Percentiles rank a stretch among this genome's conserved stretches.
phyloP scores from a whole-genome alignment of 192 early-diverging fungal genomes.

The Coemansia sp. region DNA sequence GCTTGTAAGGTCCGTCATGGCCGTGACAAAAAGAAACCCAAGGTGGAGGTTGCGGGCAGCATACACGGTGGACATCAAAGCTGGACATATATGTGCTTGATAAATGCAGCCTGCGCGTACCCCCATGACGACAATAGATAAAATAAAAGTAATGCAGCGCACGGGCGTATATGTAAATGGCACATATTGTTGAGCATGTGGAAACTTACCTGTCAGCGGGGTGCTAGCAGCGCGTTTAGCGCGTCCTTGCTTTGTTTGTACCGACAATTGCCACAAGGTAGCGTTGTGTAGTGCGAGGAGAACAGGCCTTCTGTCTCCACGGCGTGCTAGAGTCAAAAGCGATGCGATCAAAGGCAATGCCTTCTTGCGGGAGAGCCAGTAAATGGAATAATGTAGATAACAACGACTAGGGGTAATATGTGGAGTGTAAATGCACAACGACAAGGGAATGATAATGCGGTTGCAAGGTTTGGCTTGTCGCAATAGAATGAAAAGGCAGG shows the following conservation, averaged over 20 bases:
- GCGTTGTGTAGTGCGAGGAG: neutral
- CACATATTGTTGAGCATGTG: neutral
- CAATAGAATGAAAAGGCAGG: neutral
- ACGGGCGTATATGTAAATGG: constrained; percentile 6
- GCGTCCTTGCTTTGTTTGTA: neutral
- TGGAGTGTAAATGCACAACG: neutral
- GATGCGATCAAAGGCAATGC: neutral
- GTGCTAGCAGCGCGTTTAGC: constrained; percentile 4
- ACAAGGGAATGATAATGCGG: neutral
- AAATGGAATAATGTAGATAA: neutral
- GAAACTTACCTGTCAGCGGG: constrained; percentile 4
- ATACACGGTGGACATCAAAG: neutral
- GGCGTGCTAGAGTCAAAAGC: neutral
- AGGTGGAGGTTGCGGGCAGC: too few relatives aligned
- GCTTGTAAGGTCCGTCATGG: too few relatives aligned
- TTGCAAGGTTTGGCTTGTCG: neutral
- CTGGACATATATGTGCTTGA: neutral
- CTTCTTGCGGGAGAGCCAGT: neutral
- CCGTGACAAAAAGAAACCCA: too few relatives aligned
- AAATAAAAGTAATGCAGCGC: constrained; percentile 2
- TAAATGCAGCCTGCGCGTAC: neutral
- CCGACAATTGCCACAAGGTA: neutral
- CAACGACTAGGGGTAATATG: neutral
- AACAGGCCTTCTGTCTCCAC: neutral
- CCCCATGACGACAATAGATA: neutral